phyloP scores from a whole-genome alignment of 306 rosid species.

The Vigna nakashimae region DNA sequence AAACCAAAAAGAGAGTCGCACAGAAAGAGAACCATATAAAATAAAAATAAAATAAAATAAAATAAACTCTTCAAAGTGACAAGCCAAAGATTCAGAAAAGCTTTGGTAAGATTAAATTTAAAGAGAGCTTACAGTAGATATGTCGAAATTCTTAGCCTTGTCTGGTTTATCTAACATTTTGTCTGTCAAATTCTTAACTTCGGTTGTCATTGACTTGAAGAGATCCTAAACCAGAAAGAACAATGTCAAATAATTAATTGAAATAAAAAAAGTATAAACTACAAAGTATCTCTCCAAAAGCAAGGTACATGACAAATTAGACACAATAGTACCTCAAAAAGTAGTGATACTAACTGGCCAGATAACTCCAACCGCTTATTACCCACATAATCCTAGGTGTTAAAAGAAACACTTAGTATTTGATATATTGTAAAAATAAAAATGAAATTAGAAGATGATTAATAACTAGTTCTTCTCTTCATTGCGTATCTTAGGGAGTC shows the following conservation, averaged over 20 bases:
- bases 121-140: conserved; percentile 56
- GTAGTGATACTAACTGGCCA: conserved; percentile 87
- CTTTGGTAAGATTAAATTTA: conserved; percentile 24
- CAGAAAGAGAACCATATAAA: conserved; percentile 15
- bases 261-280: conserved; percentile 32
- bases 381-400: conserved; percentile 87
- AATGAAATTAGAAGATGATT: background rate
- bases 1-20: conserved; percentile 5
- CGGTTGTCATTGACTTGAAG: conserved; percentile 79
- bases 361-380: conserved; percentile 94
- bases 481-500: background rate
- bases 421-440: conserved; percentile 8
- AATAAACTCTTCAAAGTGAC: conserved; percentile 24
- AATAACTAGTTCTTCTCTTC: background rate
- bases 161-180: conserved; percentile 57
- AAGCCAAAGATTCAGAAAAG: background rate
- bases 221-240: conserved; percentile 68
- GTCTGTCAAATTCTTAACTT: conserved; percentile 51
- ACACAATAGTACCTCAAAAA: conserved; percentile 78
- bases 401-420: conserved; percentile 29
- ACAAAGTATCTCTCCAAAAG: conserved; percentile 7
- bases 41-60: background rate
- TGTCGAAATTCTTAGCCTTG: conserved; percentile 70
- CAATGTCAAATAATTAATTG: conserved; percentile 17
- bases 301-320: conserved; percentile 17